Conservation (phyloP, 2,329 filamentous ascomycete genomes). For the Aspergillus sp. region DNA sequence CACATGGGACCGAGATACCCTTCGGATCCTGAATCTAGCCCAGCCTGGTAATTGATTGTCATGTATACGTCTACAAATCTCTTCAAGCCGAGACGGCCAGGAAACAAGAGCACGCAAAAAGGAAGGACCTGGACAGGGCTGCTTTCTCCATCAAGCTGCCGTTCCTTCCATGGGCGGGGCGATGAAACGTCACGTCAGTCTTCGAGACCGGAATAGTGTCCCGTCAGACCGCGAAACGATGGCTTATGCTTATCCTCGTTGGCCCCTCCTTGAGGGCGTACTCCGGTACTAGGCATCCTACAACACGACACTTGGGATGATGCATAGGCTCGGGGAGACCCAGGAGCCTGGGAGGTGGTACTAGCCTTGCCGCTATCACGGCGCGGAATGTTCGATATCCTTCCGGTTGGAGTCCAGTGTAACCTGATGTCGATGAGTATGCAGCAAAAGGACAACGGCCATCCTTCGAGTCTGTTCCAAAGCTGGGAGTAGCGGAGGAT, state of each 20-base stretch:
- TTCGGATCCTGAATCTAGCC: conserved; percentile 3
- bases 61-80: not conserved
- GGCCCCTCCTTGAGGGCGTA: not conserved
- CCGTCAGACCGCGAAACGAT: not conserved
- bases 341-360: conserved; percentile 21
- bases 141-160: not conserved
- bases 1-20: conserved; percentile 4
- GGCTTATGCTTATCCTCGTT: conserved; percentile 2
- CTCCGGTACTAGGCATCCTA: not conserved
- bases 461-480: not conserved
- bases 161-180: not conserved
- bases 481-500: not conserved
- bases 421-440: not conserved
- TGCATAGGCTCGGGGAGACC: conserved; percentile 16
- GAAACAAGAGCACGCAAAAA: not conserved
- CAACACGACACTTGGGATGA: conserved; percentile 5
- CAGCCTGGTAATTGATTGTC: not conserved
- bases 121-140: not conserved
- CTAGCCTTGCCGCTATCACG: conserved; percentile 17
- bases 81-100: not conserved
- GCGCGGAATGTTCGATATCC: conserved; percentile 21
- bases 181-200: not conserved
- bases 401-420: conserved; percentile 18
- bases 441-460: not conserved
- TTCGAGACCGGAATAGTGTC: conserved; percentile 2